These are phyloP conservation scores for Pichia sp. DNA, from an alignment of 1,139 yeast species.

Conservation along the genomic window DNA sequence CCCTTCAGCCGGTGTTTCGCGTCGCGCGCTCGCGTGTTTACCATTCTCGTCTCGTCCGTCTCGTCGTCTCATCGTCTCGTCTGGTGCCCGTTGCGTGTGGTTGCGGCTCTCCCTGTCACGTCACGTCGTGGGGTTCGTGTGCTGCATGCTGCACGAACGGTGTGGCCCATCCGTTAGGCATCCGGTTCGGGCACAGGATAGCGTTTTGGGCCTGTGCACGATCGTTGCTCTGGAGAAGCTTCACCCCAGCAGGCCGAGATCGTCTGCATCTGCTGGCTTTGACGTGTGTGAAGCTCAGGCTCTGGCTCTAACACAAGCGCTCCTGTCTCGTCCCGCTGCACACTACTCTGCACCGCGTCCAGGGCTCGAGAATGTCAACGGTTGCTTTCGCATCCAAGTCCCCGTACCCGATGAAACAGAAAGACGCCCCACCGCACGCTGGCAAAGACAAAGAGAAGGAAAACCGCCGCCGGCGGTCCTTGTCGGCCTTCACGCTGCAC, in stretches of 20 bases:
- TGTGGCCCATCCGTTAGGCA: background rate
- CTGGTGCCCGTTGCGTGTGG: no score
- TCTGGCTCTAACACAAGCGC: no score
- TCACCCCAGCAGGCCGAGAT: background rate
- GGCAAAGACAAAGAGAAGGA: background rate
- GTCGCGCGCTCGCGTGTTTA: background rate
- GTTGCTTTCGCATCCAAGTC: background rate
- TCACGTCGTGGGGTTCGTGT: no score
- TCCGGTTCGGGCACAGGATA: background rate
- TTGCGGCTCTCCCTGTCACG: no score
- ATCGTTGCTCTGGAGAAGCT: background rate
- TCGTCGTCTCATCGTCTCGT: no score
- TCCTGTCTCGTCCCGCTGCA: no score
- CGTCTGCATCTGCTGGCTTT: background rate
- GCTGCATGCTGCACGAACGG: background rate
- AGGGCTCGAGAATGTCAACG: background rate
- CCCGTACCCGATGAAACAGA: background rate
- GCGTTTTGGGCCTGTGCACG: background rate
- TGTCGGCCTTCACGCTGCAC: constrained; percentile 12
- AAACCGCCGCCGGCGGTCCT: constrained; percentile 14
- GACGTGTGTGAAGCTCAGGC: no score
- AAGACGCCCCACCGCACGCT: background rate
- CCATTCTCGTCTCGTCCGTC: background rate
- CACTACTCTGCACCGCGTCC: background rate
- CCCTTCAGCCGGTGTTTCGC: background rate